phyloP scores from a whole-genome alignment of 2,329 filamentous ascomycete genomes.

The Apiospora pterosperma region DNA sequence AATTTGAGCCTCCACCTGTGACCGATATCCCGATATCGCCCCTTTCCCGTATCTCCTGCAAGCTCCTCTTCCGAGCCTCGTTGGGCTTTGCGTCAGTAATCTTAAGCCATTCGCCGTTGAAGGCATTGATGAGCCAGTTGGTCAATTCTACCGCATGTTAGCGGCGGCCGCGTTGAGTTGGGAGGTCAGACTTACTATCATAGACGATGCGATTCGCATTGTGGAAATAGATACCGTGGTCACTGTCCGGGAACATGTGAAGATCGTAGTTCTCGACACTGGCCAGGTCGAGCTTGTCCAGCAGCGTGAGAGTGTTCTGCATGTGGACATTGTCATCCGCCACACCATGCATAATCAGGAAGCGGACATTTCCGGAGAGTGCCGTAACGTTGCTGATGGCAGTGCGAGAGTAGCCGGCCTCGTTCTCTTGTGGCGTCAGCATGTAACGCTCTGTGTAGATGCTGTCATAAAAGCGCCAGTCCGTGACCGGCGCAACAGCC shows the following conservation, averaged over 20 bases:
- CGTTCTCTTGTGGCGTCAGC: conserved; percentile 86
- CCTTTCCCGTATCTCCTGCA: conserved; percentile 16
- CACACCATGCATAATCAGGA: conserved; percentile 94
- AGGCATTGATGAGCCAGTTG: conserved; percentile 94
- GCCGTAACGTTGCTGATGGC: conserved; percentile 72
- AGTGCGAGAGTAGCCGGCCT: conserved; percentile 70
- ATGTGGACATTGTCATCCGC: conserved; percentile 97
- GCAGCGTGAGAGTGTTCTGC: conserved; percentile 84
- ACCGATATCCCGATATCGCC: conserved; percentile 8
- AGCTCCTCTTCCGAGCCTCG: conserved; percentile 16
- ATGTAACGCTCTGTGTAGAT: conserved; percentile 97
- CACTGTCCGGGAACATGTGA: conserved; percentile 93
- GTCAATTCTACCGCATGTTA: conserved; percentile 60
- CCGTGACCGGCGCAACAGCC: conserved; percentile 97
- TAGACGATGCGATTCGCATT: conserved; percentile 90
- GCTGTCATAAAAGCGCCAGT: conserved; percentile 94
- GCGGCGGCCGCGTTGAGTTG: conserved; percentile 14
- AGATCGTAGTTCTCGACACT: conserved; percentile 92
- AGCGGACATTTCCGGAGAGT: conserved; percentile 74
- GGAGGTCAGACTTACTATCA: conserved; percentile 66
- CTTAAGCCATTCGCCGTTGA: conserved; percentile 91
- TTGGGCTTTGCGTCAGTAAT: conserved; percentile 46
- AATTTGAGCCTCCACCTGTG: neutral
- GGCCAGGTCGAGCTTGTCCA: conserved; percentile 81
- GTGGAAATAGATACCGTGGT: conserved; percentile 94